A percentile compares a stretch with the other conserved stretches of the same genome.
Evolutionary conservation across 2,329 filamentous ascomycete genomes (phyloP).

Genomic region (Albifimbria verrucaria): DNA sequence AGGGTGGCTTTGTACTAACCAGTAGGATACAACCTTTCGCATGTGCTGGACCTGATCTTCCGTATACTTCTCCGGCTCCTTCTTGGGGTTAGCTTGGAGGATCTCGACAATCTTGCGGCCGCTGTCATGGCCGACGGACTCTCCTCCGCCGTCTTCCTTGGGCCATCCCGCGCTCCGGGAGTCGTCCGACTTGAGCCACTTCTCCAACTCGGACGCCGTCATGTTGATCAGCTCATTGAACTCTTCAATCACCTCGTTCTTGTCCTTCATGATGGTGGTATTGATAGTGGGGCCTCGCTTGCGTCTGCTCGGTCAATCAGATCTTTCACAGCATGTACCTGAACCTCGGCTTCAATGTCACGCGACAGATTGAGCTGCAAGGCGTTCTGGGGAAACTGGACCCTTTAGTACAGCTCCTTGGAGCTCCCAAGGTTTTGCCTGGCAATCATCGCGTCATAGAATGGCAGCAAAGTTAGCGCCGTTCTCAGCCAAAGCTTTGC

Average conservation of each 20-base stretch:
- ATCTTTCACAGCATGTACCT: neutral
- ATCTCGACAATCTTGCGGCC: conserved; percentile 63
- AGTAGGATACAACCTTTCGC: conserved; percentile 62
- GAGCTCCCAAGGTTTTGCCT: neutral
- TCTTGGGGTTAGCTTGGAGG: conserved; percentile 57
- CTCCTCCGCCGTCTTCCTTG: conserved; percentile 54
- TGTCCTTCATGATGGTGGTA: conserved; percentile 17
- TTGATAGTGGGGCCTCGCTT: neutral
- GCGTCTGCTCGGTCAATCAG: neutral
- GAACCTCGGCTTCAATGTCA: too few species aligned
- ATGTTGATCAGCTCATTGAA: conserved; percentile 68
- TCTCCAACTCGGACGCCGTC: conserved; percentile 55
- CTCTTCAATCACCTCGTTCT: conserved; percentile 41
- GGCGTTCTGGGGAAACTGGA: neutral
- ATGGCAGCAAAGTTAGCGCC: neutral
- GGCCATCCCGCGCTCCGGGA: conserved; percentile 58
- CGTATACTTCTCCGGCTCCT: conserved; percentile 53
- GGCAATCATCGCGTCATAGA: neutral
- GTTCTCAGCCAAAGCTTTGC: neutral
- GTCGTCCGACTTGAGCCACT: conserved; percentile 58
- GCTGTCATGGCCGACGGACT: conserved; percentile 62
- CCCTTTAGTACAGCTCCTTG: neutral
- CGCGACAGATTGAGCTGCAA: too few species aligned
- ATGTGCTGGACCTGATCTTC: conserved; percentile 55
- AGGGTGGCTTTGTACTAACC: conserved; percentile 31